phyloP scores from a whole-genome alignment of 1,284 basidiomycete species.

The Peniophora sp. region DNA sequence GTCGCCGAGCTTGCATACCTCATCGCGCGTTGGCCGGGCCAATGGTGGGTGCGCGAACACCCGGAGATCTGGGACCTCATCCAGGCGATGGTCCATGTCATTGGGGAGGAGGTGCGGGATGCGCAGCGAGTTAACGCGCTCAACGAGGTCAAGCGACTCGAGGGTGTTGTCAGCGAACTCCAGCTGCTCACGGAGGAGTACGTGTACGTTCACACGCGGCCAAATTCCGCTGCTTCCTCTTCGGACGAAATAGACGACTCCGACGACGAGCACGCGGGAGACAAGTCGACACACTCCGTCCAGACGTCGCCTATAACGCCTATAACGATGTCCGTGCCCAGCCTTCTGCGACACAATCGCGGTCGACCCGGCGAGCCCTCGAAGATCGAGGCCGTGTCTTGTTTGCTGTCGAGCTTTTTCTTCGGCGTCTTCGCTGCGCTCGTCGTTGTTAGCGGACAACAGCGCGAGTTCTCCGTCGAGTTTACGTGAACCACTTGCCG shows the following conservation, averaged over 20 bases:
- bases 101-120: conserved; percentile 57
- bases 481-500: conserved; percentile 18
- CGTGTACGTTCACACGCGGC: conserved; percentile 17
- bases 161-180: conserved; percentile 40
- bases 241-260: conserved; percentile 2
- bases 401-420: conserved; percentile 27
- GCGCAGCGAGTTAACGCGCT: conserved; percentile 31
- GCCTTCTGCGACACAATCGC: background rate
- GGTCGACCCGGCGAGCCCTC: conserved; percentile 3
- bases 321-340: conserved; percentile 5
- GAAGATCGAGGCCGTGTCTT: conserved; percentile 24
- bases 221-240: conserved; percentile 8
- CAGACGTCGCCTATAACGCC: conserved; percentile 4
- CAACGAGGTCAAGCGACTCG: conserved; percentile 36
- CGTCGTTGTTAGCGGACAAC: conserved; percentile 24
- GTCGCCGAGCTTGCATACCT: conserved; percentile 46
- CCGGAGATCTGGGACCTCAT: conserved; percentile 51
- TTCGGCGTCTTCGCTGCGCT: conserved; percentile 28
- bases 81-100: conserved; percentile 44
- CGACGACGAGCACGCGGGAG: conserved; percentile 1
- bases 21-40: conserved; percentile 63
- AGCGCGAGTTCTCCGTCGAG: conserved; percentile 21
- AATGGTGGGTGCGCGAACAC: conserved; percentile 55
- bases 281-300: conserved; percentile 1
- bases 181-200: conserved; percentile 32